These are phyloP conservation scores for Brettanomyces anomalus DNA, from an alignment of 805 yeast species.

Conservation along the genomic window DNA sequence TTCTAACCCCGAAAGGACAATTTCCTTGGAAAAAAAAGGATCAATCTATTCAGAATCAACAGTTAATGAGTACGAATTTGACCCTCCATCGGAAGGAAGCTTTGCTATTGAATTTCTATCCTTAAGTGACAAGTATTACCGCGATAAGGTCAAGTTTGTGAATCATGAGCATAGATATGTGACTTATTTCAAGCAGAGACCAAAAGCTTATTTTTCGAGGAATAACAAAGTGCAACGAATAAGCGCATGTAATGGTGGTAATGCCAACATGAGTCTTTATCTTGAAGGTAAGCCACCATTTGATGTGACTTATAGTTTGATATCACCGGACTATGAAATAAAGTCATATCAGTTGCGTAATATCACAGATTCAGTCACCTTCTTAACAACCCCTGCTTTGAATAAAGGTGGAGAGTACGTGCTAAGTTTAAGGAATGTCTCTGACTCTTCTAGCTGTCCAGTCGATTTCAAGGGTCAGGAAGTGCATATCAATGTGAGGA, in stretches of 20 bases:
- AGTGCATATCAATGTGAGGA: conserved; percentile 56
- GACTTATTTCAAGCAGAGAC: conserved; percentile 65
- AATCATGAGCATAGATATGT: conserved; percentile 43
- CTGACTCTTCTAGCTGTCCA: conserved; percentile 71
- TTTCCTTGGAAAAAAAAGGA: conserved; percentile 19
- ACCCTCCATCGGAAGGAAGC: conserved; percentile 74
- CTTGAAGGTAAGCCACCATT: conserved; percentile 81
- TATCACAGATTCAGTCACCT: conserved; percentile 28
- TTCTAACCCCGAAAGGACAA: conserved; percentile 19
- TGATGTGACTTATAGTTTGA: conserved; percentile 55
- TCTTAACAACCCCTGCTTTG: conserved; percentile 47
- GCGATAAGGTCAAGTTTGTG: conserved; percentile 21
- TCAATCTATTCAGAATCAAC: conserved; percentile 25
- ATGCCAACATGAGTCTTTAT: conserved; percentile 40
- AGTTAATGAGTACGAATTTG: conserved; percentile 44
- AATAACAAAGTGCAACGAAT: conserved; percentile 11
- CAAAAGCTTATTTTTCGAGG: conserved; percentile 38
- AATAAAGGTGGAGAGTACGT: conserved; percentile 65
- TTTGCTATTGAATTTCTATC: conserved; percentile 65
- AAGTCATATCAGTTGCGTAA: conserved; percentile 32
- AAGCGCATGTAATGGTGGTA: conserved; percentile 23
- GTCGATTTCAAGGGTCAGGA: conserved; percentile 62
- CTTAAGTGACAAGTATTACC: conserved; percentile 56
- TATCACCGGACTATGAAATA: conserved; percentile 44
- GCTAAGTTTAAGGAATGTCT: conserved; percentile 52